Base-by-base conservation (phyloP, 768 basidiomycete species). In the Lactifluus piperatus region DNA sequence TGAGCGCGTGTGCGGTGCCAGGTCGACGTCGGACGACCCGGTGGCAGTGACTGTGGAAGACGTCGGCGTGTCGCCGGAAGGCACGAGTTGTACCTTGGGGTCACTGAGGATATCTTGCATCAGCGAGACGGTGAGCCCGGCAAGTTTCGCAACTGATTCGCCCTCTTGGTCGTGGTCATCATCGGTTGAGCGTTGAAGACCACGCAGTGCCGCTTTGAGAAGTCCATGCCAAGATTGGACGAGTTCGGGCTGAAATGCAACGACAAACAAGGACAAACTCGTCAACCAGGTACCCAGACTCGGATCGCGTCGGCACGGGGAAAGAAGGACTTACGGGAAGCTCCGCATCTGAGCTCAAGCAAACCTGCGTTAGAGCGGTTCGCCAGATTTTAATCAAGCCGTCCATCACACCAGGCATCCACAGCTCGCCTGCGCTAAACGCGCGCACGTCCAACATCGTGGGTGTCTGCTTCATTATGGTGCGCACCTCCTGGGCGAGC, bases 321-420 rank as follows among this genome's bases (percentile, higher is more conserved):
- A n/a, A n/a, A n/a, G n/a, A n/a, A n/a, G n/a, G n/a, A 73, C 83
- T 65, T 62, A 86, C 86, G 14, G 85, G 80, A 30, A 79, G 70
- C 20, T 70, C 71, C 29, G 67, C 71, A 11, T 77, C 72, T 48
- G 79, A 78, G 53, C 69, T 68, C 62, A 82, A 71, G 58, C 78
- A 74, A 46, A 86, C 66, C 56, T 63, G 69, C 70, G 27, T 71
- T 68, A 60, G 79, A 51, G 24, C 78, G 71, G 62, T 74, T 71
- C 68, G 79, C 85, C 85, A 88, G 5, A 81, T 68, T 5, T 74
- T 72, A 34, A 84, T 68, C 49, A 87, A 61, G 8, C 75, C 76
- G 1, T 77, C 69, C 62, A 83, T 80, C 13, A 83, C 74, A 73
- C 79, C 82, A 6, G 75, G 74, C 55, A 70, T 71, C 18, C 76